Evolutionary conservation across 2,329 filamentous ascomycete species (phyloP).

Genomic region (Exophiala aquamarina): DNA sequence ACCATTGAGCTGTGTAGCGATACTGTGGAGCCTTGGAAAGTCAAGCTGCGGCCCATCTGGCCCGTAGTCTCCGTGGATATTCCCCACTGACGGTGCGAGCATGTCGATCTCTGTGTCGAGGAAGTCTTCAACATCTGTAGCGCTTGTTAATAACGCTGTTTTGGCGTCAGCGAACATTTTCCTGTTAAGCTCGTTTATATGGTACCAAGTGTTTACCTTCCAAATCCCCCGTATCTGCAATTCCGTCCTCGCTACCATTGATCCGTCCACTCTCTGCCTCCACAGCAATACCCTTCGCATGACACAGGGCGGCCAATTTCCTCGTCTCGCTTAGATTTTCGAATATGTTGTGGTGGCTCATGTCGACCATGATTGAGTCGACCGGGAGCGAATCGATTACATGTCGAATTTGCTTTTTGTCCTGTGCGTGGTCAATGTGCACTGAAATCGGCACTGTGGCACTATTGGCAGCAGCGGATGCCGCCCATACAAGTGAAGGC

Average conservation of each 20-base stretch:
- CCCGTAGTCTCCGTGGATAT: constrained; percentile 73
- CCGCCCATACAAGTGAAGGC: constrained; percentile 54
- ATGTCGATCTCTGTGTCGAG: constrained; percentile 70
- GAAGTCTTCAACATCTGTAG: constrained; percentile 69
- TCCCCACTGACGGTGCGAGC: constrained; percentile 74
- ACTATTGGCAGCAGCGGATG: constrained; percentile 55
- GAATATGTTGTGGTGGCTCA: constrained; percentile 69
- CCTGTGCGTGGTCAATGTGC: constrained; percentile 68
- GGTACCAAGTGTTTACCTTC: no score
- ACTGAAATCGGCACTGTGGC: constrained; percentile 62
- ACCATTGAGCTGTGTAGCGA: constrained; percentile 51
- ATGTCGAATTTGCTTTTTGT: constrained; percentile 58
- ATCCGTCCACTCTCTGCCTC: constrained; percentile 72
- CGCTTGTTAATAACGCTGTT: constrained; percentile 58
- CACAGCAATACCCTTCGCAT: constrained; percentile 64
- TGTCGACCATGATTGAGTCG: constrained; percentile 76
- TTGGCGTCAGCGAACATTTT: no score
- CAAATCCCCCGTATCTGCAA: constrained; percentile 66
- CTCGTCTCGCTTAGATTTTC: constrained; percentile 66
- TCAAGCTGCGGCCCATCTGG: constrained; percentile 26
- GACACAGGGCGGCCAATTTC: constrained; percentile 63
- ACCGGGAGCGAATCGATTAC: constrained; percentile 64
- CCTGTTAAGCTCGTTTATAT: no score
- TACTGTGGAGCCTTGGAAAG: constrained; percentile 47
- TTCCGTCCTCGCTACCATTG: constrained; percentile 72